Base-by-base conservation (phyloP, 306 rosid genomes). In the Datisca glomerata region DNA sequence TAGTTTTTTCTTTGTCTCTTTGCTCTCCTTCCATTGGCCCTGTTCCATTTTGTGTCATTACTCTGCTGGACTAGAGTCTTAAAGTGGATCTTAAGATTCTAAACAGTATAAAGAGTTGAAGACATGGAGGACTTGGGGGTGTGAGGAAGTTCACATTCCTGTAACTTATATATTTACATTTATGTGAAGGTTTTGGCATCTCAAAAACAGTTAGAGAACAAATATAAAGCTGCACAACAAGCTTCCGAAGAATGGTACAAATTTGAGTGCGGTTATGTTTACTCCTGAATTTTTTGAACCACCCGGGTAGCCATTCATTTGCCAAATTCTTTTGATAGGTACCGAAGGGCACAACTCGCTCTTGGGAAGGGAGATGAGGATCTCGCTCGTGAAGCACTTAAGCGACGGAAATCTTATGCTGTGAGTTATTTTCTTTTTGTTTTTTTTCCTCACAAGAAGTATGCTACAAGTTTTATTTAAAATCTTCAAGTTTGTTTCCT, bases 221-320 rank as follows among this genome's bases (percentile, higher is more conserved):
- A 83, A 56, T 87, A 76, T 59, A 87, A 82, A 62, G 65, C 97
- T 10, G 80, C 97, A 8, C 51, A 72, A 66, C 82, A 79, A 72
- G 97, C 94, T 65, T 80, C 97, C 41, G 94, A 82, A 64, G 97
- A 87, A 47, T 87, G 97, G 97, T 87, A 87, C 63, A 68, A 35
- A 50, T 41, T 52, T 56, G 43, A 27, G 35, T 12, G n/a, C n/a
- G n/a, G n/a, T n/a, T n/a, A n/a, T n/a, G n/a, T n/a, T n/a, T n/a
- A n/a, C n/a, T n/a, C n/a, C n/a, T n/a, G n/a, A n/a, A n/a, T n/a
- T n/a, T n/a, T n/a, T n/a, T n/a, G n/a, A n/a, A n/a, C n/a, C n/a
- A n/a, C n/a, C n/a, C n/a, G n/a, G n/a, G n/a, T n/a, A n/a, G n/a
- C n/a, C n/a, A n/a, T n/a, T n/a, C n/a, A n/a, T n/a, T n/a, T n/a